Evolutionary conservation across 2,329 filamentous ascomycete genomes (phyloP).

Genomic region (Whalleya microplaca): DNA sequence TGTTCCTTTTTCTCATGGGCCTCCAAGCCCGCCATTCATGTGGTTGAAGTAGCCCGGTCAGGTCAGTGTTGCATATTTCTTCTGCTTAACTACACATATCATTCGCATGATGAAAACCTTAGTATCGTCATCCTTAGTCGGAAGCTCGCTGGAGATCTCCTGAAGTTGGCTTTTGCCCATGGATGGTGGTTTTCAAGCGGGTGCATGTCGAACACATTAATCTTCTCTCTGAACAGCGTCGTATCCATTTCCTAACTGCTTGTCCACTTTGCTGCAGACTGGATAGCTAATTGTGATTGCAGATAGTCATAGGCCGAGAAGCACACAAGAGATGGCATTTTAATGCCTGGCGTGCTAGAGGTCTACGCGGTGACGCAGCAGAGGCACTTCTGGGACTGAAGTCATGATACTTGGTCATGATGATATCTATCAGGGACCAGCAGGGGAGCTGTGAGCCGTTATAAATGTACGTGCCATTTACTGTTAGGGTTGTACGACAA

Average conservation of each 20-base stretch:
- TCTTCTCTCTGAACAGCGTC: constrained; percentile 57
- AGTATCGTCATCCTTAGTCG: constrained; percentile 98
- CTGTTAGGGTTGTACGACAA: no score
- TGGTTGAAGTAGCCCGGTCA: constrained; percentile 9
- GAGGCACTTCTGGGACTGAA: no score
- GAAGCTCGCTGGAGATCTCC: constrained; percentile 53
- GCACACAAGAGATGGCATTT: not conserved
- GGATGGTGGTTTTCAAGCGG: constrained; percentile 31
- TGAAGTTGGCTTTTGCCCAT: constrained; percentile 37
- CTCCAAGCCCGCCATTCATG: not conserved
- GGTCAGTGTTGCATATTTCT: constrained; percentile 29
- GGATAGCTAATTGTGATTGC: not conserved
- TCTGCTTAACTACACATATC: not conserved
- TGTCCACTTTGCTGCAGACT: not conserved
- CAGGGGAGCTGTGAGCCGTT: no score
- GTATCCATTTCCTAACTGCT: not conserved
- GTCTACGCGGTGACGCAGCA: no score
- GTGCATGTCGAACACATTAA: constrained; percentile 51
- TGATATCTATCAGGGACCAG: no score
- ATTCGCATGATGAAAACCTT: constrained; percentile 77
- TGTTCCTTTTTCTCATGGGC: not conserved
- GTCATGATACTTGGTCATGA: no score
- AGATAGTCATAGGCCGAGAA: no score
- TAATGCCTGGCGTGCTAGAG: no score
- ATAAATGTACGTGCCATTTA: no score